Conservation (phyloP, 805 yeast genomes). For the Starmera pachycereana region DNA sequence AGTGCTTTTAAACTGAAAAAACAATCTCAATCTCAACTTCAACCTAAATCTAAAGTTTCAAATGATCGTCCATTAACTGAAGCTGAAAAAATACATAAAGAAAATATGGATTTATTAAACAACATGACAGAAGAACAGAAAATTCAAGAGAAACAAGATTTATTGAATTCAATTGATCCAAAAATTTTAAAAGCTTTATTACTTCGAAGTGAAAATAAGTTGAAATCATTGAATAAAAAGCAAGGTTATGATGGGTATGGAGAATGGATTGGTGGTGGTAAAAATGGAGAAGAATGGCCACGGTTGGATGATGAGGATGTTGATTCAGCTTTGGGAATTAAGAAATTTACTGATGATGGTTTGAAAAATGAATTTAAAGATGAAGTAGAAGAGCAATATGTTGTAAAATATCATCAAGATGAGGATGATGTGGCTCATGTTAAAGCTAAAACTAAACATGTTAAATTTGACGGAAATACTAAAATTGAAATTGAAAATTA, state of each 20-base stretch:
- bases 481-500: no score
- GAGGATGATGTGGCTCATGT: constrained; percentile 31
- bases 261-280: constrained; percentile 21
- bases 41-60: background rate
- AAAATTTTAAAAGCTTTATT: constrained; percentile 48
- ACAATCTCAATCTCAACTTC: background rate
- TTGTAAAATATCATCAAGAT: constrained; percentile 21
- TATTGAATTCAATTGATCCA: constrained; percentile 61
- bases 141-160: constrained; percentile 51
- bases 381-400: constrained; percentile 10
- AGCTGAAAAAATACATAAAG: constrained; percentile 65
- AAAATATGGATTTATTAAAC: constrained; percentile 54
- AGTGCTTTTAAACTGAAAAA: background rate
- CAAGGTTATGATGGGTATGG: constrained; percentile 17
- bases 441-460: no score
- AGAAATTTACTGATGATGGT: constrained; percentile 1
- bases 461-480: no score
- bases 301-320: constrained; percentile 10
- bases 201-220: constrained; percentile 42
- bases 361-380: constrained; percentile 5
- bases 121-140: constrained; percentile 60
- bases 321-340: constrained; percentile 12
- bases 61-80: constrained; percentile 31
- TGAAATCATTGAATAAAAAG: constrained; percentile 4
- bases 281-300: constrained; percentile 15